These are phyloP conservation scores for Talinum fruticosum DNA, from an alignment of 148 eudicot genomes.

Conservation along the genomic window DNA sequence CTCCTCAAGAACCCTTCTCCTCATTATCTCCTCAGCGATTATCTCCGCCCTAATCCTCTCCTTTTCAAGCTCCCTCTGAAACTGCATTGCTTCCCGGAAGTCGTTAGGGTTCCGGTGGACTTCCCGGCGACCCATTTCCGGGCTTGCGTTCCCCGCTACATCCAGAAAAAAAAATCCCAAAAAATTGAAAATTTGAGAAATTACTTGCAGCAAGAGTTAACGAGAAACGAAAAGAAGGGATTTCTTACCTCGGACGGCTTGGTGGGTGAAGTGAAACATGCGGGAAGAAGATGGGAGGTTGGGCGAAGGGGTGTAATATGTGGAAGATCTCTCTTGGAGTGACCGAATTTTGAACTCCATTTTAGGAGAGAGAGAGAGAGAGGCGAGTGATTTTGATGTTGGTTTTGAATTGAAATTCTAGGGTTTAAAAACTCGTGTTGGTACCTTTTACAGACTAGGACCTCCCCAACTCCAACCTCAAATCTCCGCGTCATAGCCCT, in stretches of 20 bases:
- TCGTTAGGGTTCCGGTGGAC: not conserved
- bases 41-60: conserved; percentile 56
- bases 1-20: conserved; percentile 48
- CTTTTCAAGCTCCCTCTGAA: conserved; percentile 53
- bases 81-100: conserved; percentile 13
- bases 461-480: no score
- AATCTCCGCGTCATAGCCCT: no score
- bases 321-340: conserved; percentile 1
- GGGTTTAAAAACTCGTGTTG: no score
- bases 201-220: not conserved
- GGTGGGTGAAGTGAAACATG: conserved; percentile 25
- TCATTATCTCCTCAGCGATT: conserved; percentile 40
- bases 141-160: conserved; percentile 14
- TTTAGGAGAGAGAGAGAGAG: not conserved
- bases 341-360: conserved; percentile 31
- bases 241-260: conserved; percentile 19
- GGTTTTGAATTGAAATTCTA: not conserved
- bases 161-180: not conserved
- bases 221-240: not conserved
- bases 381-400: not conserved
- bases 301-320: conserved; percentile 1
- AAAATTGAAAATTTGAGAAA: not conserved
- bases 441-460: no score
- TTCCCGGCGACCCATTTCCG: not conserved
- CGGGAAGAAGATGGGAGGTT: not conserved